These are phyloP conservation scores for Gnomoniopsis smithogilvyi DNA, from an alignment of 2,329 filamentous ascomycete species.

Conservation along the genomic window DNA sequence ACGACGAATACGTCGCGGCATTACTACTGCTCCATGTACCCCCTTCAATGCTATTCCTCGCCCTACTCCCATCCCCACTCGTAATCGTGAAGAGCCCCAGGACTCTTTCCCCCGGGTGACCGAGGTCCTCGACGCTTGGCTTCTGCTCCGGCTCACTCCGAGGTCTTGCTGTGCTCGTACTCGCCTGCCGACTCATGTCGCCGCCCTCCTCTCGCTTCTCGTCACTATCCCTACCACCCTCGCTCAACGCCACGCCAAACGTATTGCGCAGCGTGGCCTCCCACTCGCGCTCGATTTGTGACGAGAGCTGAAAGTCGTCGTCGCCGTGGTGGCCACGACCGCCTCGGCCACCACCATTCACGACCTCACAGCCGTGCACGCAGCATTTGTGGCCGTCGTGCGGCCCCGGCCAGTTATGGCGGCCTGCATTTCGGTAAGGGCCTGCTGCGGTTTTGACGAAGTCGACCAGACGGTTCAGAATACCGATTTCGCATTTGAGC, in stretches of 20 bases:
- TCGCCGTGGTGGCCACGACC: not conserved
- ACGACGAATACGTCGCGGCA: not conserved
- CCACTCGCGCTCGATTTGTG: slow-evolving; percentile 16
- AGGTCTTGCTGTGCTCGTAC: not conserved
- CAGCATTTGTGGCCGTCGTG: slow-evolving; percentile 1
- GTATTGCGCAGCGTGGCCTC: slow-evolving; percentile 12
- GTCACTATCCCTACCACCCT: not conserved
- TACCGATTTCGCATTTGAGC: slow-evolving; percentile 34
- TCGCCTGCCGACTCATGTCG: not conserved
- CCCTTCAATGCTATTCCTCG: not conserved
- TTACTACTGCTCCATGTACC: not conserved
- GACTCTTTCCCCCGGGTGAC: not conserved
- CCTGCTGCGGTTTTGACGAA: slow-evolving; percentile 19
- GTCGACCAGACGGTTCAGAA: slow-evolving; percentile 32
- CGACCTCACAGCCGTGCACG: not conserved
- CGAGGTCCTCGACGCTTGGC: not conserved
- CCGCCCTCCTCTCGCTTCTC: not conserved
- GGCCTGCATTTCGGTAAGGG: not conserved
- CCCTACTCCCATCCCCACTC: not conserved
- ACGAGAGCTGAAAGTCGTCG: slow-evolving; percentile 11
- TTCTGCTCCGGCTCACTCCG: not conserved
- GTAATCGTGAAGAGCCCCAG: not conserved
- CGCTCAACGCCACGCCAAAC: slow-evolving; percentile 2
- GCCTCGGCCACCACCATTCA: too few relatives aligned
- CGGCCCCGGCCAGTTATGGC: not conserved